Base-by-base conservation (phyloP, 2,329 filamentous ascomycete genomes). In the Penicillium vulpinum region DNA sequence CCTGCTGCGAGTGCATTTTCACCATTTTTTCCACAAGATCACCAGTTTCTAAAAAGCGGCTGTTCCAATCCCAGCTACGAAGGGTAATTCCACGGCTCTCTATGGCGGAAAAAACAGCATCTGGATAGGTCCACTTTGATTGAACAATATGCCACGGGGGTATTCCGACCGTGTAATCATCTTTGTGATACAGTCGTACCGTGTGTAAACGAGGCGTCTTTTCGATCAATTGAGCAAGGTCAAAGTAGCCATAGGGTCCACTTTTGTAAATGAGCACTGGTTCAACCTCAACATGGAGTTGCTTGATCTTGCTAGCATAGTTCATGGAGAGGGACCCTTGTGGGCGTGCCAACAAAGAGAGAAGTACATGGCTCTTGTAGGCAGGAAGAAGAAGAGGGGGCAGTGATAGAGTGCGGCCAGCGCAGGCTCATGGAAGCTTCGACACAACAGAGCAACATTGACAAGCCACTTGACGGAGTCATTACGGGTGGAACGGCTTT, bases 291-390 rank as follows among this genome's bases (percentile, higher is more conserved):
- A 95, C 78, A 56, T 85, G 83, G 22, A 96, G 75, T 8, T 83
- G 80, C 67, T 87, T 84, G 48, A 94, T 81, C 76, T 92, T 95
- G 63, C 80, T 80, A 39, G 83, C 80, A 70, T 93, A 93, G 60
- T 89, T 86, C 60, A 84, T 81, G 2, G 72, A 70, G 1, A 83
- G 82, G 2, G 75, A 70, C 5, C 77, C 73, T 15, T 77, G 77
- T 21, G 83, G 78, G 16, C 78, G 74, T n/a, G 82, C 80, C 9
- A 94, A 79, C 35, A 87, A 75, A 26, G 78, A 68, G 16, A 83
- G 67, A 21, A 85, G 70, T 38, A 76, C 72, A 59, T 80, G 79
- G 13, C 77, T 77, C 59, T 82, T 80, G 33, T 75, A 72, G 35
- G 79, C 73, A 1, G 81, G 79, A 57, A 83, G 80, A 43, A 94